Evolutionary conservation across 73 alveolate species (phyloP), one percentile per base, ranked within the genome.

Genomic region (Paramecium bursaria): DNA sequence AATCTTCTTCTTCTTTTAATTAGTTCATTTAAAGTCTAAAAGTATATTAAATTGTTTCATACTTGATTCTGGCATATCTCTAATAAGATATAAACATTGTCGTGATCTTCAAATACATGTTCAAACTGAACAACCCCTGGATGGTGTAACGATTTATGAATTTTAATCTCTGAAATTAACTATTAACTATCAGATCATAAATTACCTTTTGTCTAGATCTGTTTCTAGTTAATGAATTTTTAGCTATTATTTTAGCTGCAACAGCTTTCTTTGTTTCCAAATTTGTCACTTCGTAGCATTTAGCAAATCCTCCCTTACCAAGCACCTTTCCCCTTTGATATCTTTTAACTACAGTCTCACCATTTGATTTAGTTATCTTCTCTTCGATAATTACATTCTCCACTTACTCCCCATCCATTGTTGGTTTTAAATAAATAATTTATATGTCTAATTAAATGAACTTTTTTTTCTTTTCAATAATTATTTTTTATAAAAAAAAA

Each of bases 221-320:
- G n/a, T 96, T 85, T 88, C 95, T 95, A 14, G 95, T 85, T 29
- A 96, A 87, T 50, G 98, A 86, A 73, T 93, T 89, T 77, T 96
- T 96, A 10, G 97, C 94, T 47, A 96, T 92, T 17, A 96, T 91
- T 90, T 96, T 96, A 9, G 96, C 98, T 21, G 99, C 99, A n/a
- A 74, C 82, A 9, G 75, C 75, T 73, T 86, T 93, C 86, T 80
- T 86, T 33, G 92, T 90, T 75, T 88, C 97, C 76, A 86, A 86
- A 82, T 88, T 93, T 44, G 93, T 92, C 31, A 96, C 50, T 89
- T 96, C 98, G 86, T 93, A 96, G 29, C 98, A 95, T 74, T 88
- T 90, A 9, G 99, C 99, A 85, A 96, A 96, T 5, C 99, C 99
- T 11, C 99, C 98, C 90, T 90, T 93, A n/a, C 99, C 99, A 39